A percentile compares a stretch with the other conserved stretches of the same genome.
Conservation (phyloP, 2,329 filamentous ascomycete species). For the Nigrospora oryzae region DNA sequence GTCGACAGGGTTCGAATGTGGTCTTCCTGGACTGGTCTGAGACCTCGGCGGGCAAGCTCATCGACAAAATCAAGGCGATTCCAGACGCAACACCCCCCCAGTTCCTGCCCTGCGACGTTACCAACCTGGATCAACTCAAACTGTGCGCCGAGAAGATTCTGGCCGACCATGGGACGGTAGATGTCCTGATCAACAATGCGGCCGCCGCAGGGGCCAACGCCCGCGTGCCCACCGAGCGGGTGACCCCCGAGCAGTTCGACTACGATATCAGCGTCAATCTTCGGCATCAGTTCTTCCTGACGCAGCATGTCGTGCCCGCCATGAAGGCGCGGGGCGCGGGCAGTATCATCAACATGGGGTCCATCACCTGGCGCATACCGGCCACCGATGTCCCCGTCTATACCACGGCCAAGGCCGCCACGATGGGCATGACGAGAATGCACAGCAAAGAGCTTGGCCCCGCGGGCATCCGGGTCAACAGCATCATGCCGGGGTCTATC, state of each 20-base stretch:
- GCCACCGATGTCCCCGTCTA: conserved; percentile 22
- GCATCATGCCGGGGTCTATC: conserved; percentile 39
- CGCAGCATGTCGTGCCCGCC: conserved; percentile 25
- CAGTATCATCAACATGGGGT: conserved; percentile 31
- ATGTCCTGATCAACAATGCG: conserved; percentile 29
- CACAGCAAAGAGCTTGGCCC: conserved; percentile 27
- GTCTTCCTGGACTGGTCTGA: conserved; percentile 32
- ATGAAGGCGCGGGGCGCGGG: conserved; percentile 21
- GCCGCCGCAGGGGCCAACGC: conserved; percentile 13
- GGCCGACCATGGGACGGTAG: conserved; percentile 14
- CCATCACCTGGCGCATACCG: conserved; percentile 28
- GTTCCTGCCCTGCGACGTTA: conserved; percentile 34
- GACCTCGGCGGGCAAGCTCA: conserved; percentile 19
- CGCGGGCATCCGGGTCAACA: conserved; percentile 33
- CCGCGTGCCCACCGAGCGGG: conserved; percentile 19
- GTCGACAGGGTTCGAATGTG: conserved; percentile 32
- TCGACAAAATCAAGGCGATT: conserved; percentile 14
- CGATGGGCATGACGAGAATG: conserved; percentile 27
- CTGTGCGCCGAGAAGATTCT: conserved; percentile 23
- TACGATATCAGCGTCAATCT: conserved; percentile 33
- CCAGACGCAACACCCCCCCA: conserved; percentile 17
- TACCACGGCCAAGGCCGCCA: conserved; percentile 27
- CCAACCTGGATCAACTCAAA: conserved; percentile 23
- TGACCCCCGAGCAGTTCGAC: conserved; percentile 33
- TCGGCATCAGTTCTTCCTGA: conserved; percentile 33